Evolutionary conservation across 176 grass and related monocot genomes (phyloP).

Genomic region (Juncus effusus): DNA sequence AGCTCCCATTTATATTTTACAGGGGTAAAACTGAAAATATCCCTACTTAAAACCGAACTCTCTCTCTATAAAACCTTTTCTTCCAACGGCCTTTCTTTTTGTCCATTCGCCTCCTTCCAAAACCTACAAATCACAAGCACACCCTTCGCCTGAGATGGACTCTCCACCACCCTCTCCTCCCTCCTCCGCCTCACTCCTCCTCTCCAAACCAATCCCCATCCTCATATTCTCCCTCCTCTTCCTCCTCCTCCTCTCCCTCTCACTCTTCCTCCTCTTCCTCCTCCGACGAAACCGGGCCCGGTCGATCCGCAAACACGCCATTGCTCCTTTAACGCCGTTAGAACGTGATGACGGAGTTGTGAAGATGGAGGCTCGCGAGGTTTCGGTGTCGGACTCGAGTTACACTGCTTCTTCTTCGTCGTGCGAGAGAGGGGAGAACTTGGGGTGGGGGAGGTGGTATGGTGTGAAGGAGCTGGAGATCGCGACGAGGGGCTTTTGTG

Average conservation of each 20-base stretch:
- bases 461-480: slow-evolving; percentile 70
- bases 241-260: slow-evolving; percentile 21
- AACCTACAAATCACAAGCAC: not conserved
- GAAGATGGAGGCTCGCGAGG: not conserved
- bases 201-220: slow-evolving; percentile 30
- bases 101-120: slow-evolving; percentile 1
- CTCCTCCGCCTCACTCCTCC: not conserved
- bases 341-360: slow-evolving; percentile 22
- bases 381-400: slow-evolving; percentile 14
- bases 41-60: too few relatives aligned
- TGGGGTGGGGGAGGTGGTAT: slow-evolving; percentile 97
- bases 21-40: too few relatives aligned
- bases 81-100: slow-evolving; percentile 18
- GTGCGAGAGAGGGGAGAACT: slow-evolving; percentile 32
- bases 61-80: not conserved
- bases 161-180: slow-evolving; percentile 4
- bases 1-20: too few relatives aligned
- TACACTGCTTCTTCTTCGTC: slow-evolving; percentile 39
- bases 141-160: slow-evolving; percentile 36
- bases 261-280: slow-evolving; percentile 20
- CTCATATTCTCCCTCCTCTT: slow-evolving; percentile 24
- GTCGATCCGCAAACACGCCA: slow-evolving; percentile 1
- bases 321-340: not conserved
- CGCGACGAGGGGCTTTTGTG: slow-evolving; percentile 53
- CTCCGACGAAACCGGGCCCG: slow-evolving; percentile 12